Conservation (phyloP, 352 stramenopile genomes). For the Phytophthora sojae region DNA sequence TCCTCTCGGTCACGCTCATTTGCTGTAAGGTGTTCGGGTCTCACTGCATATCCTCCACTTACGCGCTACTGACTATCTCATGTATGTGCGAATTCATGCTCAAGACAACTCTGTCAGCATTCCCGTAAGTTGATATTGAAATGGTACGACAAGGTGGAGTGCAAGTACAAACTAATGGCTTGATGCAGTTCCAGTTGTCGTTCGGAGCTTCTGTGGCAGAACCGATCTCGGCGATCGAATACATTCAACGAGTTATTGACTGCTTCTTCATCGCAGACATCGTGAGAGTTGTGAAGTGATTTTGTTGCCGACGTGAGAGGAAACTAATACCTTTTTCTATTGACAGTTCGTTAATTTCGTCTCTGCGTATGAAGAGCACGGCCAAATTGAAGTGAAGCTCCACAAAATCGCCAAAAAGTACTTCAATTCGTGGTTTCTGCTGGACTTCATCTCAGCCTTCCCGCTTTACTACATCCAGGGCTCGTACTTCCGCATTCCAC, state of each 20-base stretch:
- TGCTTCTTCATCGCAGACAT: conserved; percentile 81
- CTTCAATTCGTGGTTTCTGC: conserved; percentile 72
- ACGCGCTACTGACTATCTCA: no score
- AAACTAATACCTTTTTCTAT: background rate
- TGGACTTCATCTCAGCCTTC: conserved; percentile 82
- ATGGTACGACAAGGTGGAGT: background rate
- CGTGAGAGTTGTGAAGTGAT: conserved; percentile 38
- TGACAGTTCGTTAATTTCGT: conserved; percentile 72
- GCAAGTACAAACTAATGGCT: background rate
- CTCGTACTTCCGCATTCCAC: conserved; percentile 65
- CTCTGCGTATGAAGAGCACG: conserved; percentile 69
- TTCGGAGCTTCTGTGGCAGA: conserved; percentile 45
- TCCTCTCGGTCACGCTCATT: conserved; percentile 75
- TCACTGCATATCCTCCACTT: background rate
- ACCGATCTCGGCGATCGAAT: conserved; percentile 44
- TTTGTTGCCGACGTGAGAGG: background rate
- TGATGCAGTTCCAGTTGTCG: conserved; percentile 70
- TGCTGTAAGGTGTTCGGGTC: conserved; percentile 50
- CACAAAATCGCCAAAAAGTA: conserved; percentile 63
- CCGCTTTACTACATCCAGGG: conserved; percentile 76
- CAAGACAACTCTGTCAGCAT: conserved; percentile 83
- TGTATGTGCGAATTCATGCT: background rate
- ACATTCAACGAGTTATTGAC: conserved; percentile 68
- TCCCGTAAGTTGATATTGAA: conserved; percentile 50
- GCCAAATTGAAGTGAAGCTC: conserved; percentile 60